These are phyloP conservation scores for Nothophytophthora sp. DNA, from an alignment of 352 stramenopile genomes.

Conservation along the genomic window DNA sequence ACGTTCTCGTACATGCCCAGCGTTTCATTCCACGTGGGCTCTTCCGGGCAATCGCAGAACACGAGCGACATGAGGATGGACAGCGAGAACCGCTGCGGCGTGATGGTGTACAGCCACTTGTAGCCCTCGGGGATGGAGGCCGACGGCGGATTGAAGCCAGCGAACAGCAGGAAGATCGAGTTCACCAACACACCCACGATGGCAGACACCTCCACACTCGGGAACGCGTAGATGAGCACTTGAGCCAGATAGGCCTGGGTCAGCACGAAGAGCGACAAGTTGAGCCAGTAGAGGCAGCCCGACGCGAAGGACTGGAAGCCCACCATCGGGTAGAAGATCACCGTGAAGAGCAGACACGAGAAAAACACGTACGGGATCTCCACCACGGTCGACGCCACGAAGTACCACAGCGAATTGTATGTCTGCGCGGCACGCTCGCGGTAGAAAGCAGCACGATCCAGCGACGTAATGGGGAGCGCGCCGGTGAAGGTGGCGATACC, in stretches of 20 bases:
- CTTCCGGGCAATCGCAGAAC: no score
- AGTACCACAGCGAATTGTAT: conserved; percentile 72
- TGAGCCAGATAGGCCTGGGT: conserved; percentile 31
- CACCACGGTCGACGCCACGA: conserved; percentile 59
- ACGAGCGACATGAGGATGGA: no score
- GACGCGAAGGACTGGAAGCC: conserved; percentile 40
- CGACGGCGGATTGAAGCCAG: no score
- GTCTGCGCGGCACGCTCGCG: conserved; percentile 81
- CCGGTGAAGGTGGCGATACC: conserved; percentile 67
- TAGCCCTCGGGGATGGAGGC: no score
- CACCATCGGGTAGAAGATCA: conserved; percentile 49
- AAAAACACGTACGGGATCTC: conserved; percentile 67
- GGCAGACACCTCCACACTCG: no score
- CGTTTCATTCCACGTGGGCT: no score
- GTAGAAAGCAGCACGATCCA: conserved; percentile 88
- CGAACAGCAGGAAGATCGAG: no score
- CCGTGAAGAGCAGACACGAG: conserved; percentile 38
- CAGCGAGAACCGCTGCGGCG: no score
- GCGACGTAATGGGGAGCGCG: conserved; percentile 64
- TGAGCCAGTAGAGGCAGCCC: conserved; percentile 35
- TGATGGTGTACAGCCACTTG: no score
- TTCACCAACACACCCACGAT: no score
- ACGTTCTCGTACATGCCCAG: no score
- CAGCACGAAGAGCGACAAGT: conserved; percentile 28
- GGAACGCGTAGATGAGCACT: no score